Base-by-base conservation (phyloP, 164 flowering plant species). In the Buxus sempervirens region DNA sequence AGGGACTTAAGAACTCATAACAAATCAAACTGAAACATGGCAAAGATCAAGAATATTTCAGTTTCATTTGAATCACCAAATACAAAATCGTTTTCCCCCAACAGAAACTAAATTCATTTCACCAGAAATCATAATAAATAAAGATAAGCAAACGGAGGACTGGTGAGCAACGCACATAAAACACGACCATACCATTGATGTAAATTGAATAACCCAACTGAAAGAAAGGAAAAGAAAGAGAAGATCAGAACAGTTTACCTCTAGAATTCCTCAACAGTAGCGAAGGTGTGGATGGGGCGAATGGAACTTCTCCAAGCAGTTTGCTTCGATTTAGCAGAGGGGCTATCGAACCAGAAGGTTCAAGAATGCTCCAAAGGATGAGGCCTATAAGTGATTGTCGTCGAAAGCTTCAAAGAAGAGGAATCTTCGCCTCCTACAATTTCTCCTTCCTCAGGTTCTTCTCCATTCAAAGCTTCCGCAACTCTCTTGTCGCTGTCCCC, bases 321-420 rank as follows among this genome's bases (percentile, higher is more conserved):
- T 63, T 85, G 92, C 75, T 79, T 92, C 20, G 82, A 60, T 63
- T 85, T 90, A 18, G 85, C 86, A 0, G 81, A 69, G 0, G 90
- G 90, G 54, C 79, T 89, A 64, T 92, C 92, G 80, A 90, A 92
- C 98, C 97, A 95, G 82, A 95, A 90, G 18, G 98, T 90, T 97
- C 98, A 92, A 0, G 51, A 45, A 10, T 45, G 5, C 51, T 45
- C 51, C 51, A 45, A 45, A 45, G 51, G 51, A 45, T 45, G 90
- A 14, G 77, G 53, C 70, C 74, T 83, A 25, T 73, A 70, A 0
- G 58, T 58, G 5, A 71, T 12, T 7, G 63, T 10, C 9, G 65
- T 14, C 10, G 73, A 68, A n/a, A n/a, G n/a, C n/a, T n/a, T n/a
- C n/a, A n/a, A n/a, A n/a, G n/a, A n/a, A 41, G 64, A 3, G 55